phyloP scores from a whole-genome alignment of 306 rosid species.

The Prunus mongolica region DNA sequence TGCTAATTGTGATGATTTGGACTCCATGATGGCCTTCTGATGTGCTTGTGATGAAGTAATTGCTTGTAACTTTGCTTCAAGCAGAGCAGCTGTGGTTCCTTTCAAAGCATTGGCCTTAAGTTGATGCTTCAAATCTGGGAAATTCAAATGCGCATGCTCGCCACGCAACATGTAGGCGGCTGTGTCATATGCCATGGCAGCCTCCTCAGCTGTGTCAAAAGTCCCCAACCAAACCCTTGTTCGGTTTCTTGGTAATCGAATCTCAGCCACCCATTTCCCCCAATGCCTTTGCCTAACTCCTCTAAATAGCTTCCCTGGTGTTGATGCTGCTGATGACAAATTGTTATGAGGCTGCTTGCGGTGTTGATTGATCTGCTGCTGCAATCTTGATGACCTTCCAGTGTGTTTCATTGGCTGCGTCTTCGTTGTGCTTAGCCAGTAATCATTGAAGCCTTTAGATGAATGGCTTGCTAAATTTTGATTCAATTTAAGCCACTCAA shows the following conservation, averaged over 20 bases:
- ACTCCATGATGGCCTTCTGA: background rate
- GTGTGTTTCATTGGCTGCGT: conserved; percentile 64
- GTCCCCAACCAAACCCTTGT: conserved; percentile 94
- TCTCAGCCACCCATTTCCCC: conserved; percentile 99
- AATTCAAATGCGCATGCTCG: conserved; percentile 75
- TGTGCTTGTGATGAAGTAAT: conserved; percentile 41
- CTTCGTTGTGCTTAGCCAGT: conserved; percentile 59
- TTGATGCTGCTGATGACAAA: conserved; percentile 5
- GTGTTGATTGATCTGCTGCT: conserved; percentile 4
- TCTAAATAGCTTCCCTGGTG: conserved; percentile 53
- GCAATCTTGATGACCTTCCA: conserved; percentile 29
- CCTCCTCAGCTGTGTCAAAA: conserved; percentile 83
- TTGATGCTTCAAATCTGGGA: conserved; percentile 70
- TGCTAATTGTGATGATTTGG: background rate
- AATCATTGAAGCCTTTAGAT: conserved; percentile 45
- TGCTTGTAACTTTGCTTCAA: conserved; percentile 74
- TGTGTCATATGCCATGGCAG: conserved; percentile 90
- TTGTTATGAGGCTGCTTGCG: background rate
- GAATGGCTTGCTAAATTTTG: conserved; percentile 20
- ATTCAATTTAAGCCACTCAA: conserved; percentile 37
- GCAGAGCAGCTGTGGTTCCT: conserved; percentile 71
- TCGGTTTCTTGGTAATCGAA: conserved; percentile 80
- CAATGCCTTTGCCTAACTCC: conserved; percentile 97
- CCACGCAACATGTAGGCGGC: conserved; percentile 89
- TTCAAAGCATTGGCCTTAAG: conserved; percentile 58